Conservation (phyloP, 805 yeast species). For the Myxozyma udenii region DNA sequence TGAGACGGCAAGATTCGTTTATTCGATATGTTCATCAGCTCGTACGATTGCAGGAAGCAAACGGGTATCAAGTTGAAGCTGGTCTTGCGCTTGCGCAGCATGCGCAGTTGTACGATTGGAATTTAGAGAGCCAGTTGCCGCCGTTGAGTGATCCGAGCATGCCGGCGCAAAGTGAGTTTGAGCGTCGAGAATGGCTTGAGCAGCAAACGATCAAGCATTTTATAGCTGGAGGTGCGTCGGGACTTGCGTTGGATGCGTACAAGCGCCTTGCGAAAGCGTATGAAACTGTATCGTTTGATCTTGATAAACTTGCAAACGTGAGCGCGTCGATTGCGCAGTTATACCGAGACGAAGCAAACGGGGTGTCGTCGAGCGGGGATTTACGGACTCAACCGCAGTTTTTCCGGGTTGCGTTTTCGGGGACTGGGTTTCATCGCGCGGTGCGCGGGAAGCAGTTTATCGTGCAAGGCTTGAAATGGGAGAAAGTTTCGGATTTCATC, state of each 20-base stretch:
- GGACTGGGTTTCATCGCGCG: conserved; percentile 78
- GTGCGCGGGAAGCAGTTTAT: conserved; percentile 73
- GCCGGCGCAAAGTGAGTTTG: conserved; percentile 78
- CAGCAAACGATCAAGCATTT: conserved; percentile 69
- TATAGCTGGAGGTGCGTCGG: conserved; percentile 67
- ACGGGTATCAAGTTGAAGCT: conserved; percentile 71
- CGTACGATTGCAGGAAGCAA: conserved; percentile 59
- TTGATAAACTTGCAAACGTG: conserved; percentile 68
- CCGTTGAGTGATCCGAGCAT: conserved; percentile 62
- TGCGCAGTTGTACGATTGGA: conserved; percentile 75
- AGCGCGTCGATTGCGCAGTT: conserved; percentile 64
- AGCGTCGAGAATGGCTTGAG: conserved; percentile 69
- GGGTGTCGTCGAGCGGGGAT: not conserved
- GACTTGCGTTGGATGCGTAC: conserved; percentile 74
- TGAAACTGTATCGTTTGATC: conserved; percentile 67
- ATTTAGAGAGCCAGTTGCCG: conserved; percentile 48
- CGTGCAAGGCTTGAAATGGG: conserved; percentile 83
- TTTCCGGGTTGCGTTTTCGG: conserved; percentile 76
- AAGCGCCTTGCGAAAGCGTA: conserved; percentile 75
- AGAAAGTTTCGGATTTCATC: conserved; percentile 78
- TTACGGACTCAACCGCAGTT: conserved; percentile 52
- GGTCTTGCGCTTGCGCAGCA: conserved; percentile 75
- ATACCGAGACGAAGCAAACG: conserved; percentile 59
- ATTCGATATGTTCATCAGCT: conserved; percentile 74
- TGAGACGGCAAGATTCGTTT: conserved; percentile 73